Base-by-base conservation (phyloP, 1,284 basidiomycete species). In the Trichosporon ovoides region DNA sequence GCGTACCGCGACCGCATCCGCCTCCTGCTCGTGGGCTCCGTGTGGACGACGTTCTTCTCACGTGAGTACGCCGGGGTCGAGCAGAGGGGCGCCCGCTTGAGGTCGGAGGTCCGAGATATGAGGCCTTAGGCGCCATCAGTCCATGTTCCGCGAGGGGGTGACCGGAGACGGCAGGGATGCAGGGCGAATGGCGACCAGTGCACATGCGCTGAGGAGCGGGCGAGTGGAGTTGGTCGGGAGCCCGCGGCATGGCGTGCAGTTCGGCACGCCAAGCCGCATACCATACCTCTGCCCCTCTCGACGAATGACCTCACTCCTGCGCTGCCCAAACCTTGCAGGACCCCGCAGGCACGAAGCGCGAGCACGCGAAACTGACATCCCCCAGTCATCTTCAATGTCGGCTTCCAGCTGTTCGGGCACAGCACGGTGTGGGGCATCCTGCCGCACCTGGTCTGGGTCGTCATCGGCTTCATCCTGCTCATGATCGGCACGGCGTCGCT, bases 1-100 rank as follows among this genome's bases (percentile, higher is more conserved):
- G 55, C 55, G 0, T 78, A 78, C 69, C 69, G 72, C 20, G 77
- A 77, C 58, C 66, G 78, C 20, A 75, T 78, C 52, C 68, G 78
- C 49, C 76, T 80, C 56, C 51, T 75, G 9, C 65, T 79, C 13
- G 73, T 72, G 0, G 78, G 73, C 0, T 56, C 65, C 34, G 70
- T 78, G 11, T 78, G 75, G 75, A 72, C 71, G 14, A 66, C 66
- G 0, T 53, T 71, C 34, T 61, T 72, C 20, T 65, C 66, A 12
- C 48, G 76, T 78, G 58, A 68, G 75, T 75, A 48, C n/a, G 22
- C 12, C 16, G 12, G 33, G 13, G n/a, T 28, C 19, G 3, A 14
- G 43, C 7, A 19, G 20, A 36, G 9, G 24, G 19, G 0, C 22
- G 19, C 18, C 13, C 35, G 3, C 52, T 35, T 35, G 34, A n/a